phyloP scores from a whole-genome alignment of 2,329 filamentous ascomycete genomes.

The Biscogniauxia marginata region DNA sequence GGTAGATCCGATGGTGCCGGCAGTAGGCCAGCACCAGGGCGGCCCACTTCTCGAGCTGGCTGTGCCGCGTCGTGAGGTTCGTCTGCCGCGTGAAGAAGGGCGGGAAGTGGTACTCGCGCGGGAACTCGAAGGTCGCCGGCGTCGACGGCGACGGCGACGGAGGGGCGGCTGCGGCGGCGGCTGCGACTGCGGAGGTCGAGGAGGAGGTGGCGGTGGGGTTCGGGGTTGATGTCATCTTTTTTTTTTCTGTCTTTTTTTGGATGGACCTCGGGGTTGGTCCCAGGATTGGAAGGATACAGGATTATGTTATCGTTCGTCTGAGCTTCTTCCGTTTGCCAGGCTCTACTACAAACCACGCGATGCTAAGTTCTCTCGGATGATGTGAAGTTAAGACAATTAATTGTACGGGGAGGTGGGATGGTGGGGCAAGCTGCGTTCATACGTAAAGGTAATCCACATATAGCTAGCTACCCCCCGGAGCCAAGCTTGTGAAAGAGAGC shows the following conservation, averaged over 20 bases:
- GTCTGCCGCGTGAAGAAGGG: conserved; percentile 84
- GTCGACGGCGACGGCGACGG: conserved; percentile 1
- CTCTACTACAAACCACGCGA: background rate
- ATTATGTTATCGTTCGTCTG: too few relatives aligned
- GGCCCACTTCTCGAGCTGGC: conserved; percentile 85
- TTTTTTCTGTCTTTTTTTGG: background rate
- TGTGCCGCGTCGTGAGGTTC: conserved; percentile 69
- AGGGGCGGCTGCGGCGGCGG: conserved; percentile 1
- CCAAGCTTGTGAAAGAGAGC: background rate
- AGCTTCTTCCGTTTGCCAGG: too few relatives aligned
- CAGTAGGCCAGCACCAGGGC: conserved; percentile 81
- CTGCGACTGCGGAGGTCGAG: background rate
- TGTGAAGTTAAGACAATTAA: background rate
- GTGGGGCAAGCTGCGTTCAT: background rate
- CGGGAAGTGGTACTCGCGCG: conserved; percentile 70
- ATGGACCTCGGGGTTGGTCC: background rate
- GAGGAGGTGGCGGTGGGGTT: background rate
- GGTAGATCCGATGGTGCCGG: conserved; percentile 72
- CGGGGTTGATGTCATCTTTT: background rate
- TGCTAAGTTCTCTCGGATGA: too few relatives aligned
- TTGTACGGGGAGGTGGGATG: background rate
- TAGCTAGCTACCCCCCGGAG: background rate
- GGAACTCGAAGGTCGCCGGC: conserved; percentile 48
- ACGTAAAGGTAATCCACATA: too few relatives aligned
- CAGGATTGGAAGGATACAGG: too few relatives aligned